Conservation (phyloP, 176 grass and related monocot genomes). For the Areca catechu region DNA sequence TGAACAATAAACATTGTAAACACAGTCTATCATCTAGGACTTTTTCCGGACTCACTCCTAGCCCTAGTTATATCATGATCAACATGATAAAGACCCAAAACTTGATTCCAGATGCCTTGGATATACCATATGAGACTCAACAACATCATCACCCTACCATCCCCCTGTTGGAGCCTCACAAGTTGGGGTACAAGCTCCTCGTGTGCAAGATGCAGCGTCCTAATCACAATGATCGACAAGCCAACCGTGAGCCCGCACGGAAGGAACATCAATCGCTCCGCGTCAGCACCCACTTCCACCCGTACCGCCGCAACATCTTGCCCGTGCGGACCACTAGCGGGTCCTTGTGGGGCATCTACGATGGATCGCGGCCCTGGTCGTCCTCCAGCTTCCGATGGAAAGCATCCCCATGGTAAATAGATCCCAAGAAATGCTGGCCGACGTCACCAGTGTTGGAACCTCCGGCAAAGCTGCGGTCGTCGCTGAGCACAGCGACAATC, state of each 20-base stretch:
- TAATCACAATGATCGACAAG: conserved; percentile 70
- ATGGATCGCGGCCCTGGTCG: background rate
- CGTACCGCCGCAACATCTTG: conserved; percentile 35
- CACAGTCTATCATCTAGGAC: no score
- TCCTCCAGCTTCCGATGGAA: conserved; percentile 15
- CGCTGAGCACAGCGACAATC: background rate
- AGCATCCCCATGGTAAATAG: no score
- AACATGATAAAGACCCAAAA: no score
- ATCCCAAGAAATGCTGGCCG: no score
- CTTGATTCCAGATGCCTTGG: no score
- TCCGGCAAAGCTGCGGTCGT: background rate
- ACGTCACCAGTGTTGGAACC: background rate
- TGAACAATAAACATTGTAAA: no score
- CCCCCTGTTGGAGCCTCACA: conserved; percentile 31
- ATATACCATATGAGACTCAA: no score
- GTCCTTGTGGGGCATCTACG: background rate
- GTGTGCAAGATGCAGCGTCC: conserved; percentile 34
- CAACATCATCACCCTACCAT: conserved; percentile 76
- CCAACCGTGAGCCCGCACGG: conserved; percentile 67
- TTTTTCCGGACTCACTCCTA: no score
- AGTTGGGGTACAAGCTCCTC: conserved; percentile 54
- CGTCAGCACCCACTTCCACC: background rate
- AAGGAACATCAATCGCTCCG: conserved; percentile 27
- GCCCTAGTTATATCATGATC: no score
- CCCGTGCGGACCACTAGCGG: conserved; percentile 29